phyloP scores from a whole-genome alignment of 768 basidiomycete genomes.

The Lactarius evosmus region DNA sequence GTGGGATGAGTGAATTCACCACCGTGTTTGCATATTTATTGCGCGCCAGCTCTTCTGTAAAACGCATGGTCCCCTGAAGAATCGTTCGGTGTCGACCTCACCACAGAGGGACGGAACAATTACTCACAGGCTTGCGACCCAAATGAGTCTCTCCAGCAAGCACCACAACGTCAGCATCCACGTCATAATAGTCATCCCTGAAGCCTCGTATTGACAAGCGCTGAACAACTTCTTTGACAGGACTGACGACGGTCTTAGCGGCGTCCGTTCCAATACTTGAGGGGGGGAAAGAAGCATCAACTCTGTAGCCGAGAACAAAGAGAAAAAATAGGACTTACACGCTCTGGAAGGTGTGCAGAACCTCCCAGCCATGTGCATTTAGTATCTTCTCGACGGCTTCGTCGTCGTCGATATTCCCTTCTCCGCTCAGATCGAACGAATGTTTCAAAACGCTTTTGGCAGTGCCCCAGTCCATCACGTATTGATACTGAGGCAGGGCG shows the following conservation, averaged over 20 bases:
- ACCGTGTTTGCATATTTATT: conserved; percentile 18
- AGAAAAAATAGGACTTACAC: conserved; percentile 36
- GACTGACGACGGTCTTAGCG: conserved; percentile 42
- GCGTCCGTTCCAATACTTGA: conserved; percentile 44
- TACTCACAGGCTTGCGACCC: conserved; percentile 40
- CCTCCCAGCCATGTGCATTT: conserved; percentile 39
- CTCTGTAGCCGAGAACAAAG: not conserved
- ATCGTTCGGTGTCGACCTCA: not conserved
- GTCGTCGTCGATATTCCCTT: conserved; percentile 29
- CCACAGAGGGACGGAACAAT: conserved; percentile 19
- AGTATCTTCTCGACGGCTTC: conserved; percentile 36
- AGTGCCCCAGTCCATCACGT: conserved; percentile 8
- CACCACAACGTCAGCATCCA: too few relatives aligned
- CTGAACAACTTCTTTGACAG: conserved; percentile 39
- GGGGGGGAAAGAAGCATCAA: not conserved
- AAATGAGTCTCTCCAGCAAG: conserved; percentile 43
- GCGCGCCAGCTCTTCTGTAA: conserved; percentile 12
- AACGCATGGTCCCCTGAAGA: conserved; percentile 23
- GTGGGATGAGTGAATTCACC: conserved; percentile 6
- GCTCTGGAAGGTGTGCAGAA: conserved; percentile 41
- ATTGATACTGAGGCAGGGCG: not conserved
- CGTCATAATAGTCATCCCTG: too few relatives aligned
- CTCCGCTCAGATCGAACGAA: not conserved
- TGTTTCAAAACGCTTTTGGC: conserved; percentile 1
- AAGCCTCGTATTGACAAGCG: conserved; percentile 34